Percentiles rank a stretch among this genome's conserved stretches.
Evolutionary conservation across 257 asterid genomes (phyloP).

Genomic region (Solanum appendiculatum): DNA sequence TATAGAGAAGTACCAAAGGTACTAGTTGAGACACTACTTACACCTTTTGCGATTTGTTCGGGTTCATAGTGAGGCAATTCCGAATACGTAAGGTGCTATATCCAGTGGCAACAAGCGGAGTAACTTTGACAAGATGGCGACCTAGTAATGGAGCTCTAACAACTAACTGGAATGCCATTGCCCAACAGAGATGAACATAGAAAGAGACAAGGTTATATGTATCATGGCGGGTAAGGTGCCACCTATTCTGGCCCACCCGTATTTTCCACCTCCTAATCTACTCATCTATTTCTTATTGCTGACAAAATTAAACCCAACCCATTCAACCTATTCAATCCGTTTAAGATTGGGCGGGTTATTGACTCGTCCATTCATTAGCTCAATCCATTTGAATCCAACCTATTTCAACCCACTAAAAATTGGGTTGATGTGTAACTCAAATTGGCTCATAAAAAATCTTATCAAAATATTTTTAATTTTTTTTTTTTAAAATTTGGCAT

Average conservation of each 20-base stretch:
- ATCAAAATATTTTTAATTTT: no score
- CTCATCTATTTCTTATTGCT: no score
- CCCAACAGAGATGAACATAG: background rate
- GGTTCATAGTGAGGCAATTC: background rate
- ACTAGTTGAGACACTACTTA: background rate
- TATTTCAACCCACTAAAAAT: no score
- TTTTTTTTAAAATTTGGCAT: no score
- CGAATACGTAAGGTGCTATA: background rate
- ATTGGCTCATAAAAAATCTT: no score
- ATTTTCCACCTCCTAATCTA: no score
- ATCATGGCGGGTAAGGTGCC: background rate
- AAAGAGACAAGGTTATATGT: background rate
- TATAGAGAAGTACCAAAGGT: background rate
- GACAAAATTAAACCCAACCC: no score
- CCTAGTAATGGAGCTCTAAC: background rate
- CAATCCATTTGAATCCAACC: no score
- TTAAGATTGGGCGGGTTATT: no score
- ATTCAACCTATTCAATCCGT: no score
- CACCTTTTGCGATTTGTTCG: slow-evolving; percentile 13
- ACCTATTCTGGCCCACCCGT: background rate
- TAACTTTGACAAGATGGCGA: background rate
- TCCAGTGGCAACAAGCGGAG: background rate
- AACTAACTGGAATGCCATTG: slow-evolving; percentile 11
- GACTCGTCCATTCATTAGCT: no score
- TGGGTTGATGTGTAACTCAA: no score